phyloP scores from a whole-genome alignment of 2,329 filamentous ascomycete genomes.

The Cladosporium austrohemisphaericum region DNA sequence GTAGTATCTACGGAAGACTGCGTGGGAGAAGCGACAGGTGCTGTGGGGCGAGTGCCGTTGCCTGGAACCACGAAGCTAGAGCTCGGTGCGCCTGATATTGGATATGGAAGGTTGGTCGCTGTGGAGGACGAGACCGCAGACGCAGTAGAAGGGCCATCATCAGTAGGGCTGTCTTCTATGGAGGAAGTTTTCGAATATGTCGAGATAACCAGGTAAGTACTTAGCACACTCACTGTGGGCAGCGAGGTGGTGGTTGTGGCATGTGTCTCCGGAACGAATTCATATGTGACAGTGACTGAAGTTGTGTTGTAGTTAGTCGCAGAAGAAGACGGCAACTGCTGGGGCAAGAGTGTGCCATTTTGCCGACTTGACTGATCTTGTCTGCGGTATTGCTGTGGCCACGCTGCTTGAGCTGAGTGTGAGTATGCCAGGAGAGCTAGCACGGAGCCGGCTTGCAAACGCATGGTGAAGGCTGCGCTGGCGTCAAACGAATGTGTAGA shows the following conservation, averaged over 20 bases:
- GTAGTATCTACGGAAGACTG: not conserved
- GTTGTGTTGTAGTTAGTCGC: constrained; percentile 1
- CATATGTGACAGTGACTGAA: constrained; percentile 7
- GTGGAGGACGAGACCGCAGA: not conserved
- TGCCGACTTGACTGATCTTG: not conserved
- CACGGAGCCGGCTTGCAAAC: constrained; percentile 6
- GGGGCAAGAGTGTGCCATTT: constrained; percentile 3
- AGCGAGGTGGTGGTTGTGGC: not conserved
- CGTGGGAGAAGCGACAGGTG: not conserved
- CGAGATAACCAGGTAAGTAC: constrained; percentile 6
- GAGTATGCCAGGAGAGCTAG: constrained; percentile 10
- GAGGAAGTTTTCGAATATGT: constrained; percentile 1
- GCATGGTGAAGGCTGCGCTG: constrained; percentile 6
- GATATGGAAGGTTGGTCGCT: constrained; percentile 5
- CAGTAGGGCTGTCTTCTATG: not conserved
- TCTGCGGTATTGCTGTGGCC: constrained; percentile 7
- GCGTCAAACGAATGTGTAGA: constrained; percentile 3
- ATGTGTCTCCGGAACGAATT: constrained; percentile 3
- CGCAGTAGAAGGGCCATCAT: not conserved
- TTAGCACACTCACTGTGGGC: constrained; percentile 1
- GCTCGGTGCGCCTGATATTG: not conserved
- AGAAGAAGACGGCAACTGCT: not conserved
- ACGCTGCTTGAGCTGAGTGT: constrained; percentile 1
- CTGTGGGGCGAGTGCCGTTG: not conserved
- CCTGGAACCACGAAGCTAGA: constrained; percentile 1